Percentiles rank a stretch among this genome's conserved stretches.
Evolutionary conservation across 257 asterid species (phyloP).

Genomic region (Nicotiana sylvestris): DNA sequence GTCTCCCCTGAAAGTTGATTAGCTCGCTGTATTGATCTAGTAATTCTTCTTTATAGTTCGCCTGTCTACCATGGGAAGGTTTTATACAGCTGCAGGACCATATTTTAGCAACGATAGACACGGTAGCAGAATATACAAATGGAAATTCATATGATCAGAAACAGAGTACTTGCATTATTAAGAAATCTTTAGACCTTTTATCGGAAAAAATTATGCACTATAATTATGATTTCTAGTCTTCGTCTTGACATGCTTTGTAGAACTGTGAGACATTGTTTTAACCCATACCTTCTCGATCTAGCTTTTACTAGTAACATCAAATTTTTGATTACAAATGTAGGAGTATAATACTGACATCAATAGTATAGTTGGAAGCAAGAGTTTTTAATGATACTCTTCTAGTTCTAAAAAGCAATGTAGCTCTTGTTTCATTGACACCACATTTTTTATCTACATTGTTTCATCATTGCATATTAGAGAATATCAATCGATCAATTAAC

Average conservation of each 20-base stretch:
- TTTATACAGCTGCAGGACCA: not conserved
- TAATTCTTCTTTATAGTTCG: not conserved
- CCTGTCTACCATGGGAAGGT: not conserved
- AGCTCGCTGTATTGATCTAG: not conserved
- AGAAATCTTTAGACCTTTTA: not conserved
- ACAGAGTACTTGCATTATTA: not conserved
- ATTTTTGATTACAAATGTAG: not conserved
- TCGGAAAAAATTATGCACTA: not conserved
- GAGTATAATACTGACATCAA: not conserved
- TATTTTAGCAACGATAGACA: not conserved
- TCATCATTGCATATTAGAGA: not conserved
- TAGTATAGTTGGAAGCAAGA: not conserved
- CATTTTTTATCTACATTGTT: not conserved
- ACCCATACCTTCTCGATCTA: not conserved
- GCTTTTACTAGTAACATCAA: not conserved
- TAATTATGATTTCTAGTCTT: not conserved
- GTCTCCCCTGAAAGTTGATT: not conserved
- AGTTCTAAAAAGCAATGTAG: not conserved
- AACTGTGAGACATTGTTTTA: not conserved
- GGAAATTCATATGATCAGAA: not conserved
- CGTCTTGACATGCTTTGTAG: not conserved
- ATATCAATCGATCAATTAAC: not conserved
- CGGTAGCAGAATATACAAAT: not conserved
- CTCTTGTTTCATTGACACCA: not conserved
- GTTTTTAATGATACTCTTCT: not conserved